Conservation (phyloP, 2,329 filamentous ascomycete genomes). For the Amphichorda felina region DNA sequence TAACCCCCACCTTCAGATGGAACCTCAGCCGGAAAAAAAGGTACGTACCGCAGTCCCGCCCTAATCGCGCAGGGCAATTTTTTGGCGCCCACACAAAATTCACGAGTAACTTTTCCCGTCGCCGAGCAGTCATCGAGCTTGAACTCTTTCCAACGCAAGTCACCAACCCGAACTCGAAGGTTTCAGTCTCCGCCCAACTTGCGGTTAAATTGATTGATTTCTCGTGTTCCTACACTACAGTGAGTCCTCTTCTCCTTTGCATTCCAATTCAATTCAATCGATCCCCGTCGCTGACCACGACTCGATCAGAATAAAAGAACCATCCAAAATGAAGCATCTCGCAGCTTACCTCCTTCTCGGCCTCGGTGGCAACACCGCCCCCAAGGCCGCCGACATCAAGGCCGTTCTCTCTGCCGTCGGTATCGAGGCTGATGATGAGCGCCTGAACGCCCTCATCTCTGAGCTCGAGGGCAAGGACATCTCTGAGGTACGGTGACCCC, state of each 20-base stretch:
- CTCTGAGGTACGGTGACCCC: constrained; percentile 58
- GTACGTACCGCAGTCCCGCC: constrained; percentile 2
- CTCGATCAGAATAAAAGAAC: constrained; percentile 14
- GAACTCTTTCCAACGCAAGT: constrained; percentile 9
- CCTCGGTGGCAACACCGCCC: constrained; percentile 85
- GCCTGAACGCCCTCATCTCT: constrained; percentile 73
- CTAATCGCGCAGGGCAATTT: constrained; percentile 1
- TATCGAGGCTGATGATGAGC: constrained; percentile 83
- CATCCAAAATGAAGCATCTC: constrained; percentile 95
- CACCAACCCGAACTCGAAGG: constrained; percentile 69
- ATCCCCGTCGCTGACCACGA: not conserved
- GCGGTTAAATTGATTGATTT: constrained; percentile 99
- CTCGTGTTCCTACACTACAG: constrained; percentile 55
- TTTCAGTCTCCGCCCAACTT: constrained; percentile 94
- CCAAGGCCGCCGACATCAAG: constrained; percentile 80
- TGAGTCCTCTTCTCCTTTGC: not conserved
- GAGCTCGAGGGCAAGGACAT: constrained; percentile 91
- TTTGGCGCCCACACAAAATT: constrained; percentile 4
- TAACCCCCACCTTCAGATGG: not conserved
- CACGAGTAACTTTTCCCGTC: constrained; percentile 2
- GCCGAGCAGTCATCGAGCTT: not conserved
- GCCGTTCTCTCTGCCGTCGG: constrained; percentile 84
- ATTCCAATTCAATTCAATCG: not conserved
- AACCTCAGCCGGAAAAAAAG: not conserved
- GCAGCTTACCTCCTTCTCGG: constrained; percentile 96